A percentile compares a stretch with the other conserved stretches of the same genome.
phyloP scores from a whole-genome alignment of 495 filamentous ascomycete genomes.

The Neurospora discreta region DNA sequence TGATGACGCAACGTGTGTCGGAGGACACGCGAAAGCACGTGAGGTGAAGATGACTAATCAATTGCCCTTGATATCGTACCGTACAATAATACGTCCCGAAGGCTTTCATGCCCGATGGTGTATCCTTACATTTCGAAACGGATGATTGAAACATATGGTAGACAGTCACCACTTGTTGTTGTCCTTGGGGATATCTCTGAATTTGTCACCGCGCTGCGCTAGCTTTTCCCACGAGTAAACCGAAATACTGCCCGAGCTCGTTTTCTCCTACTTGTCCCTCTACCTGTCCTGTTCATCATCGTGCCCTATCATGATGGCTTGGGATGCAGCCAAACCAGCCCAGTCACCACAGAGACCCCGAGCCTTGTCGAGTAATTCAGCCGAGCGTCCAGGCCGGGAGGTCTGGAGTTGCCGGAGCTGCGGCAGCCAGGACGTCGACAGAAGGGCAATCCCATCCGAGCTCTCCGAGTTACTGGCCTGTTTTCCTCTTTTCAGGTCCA shows the following conservation, averaged over 20 bases:
- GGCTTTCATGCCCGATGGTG: neutral
- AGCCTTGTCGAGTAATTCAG: neutral
- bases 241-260: neutral
- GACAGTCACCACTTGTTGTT: neutral
- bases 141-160: neutral
- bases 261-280: neutral
- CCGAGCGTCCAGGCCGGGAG: neutral
- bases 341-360: neutral
- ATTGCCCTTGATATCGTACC: neutral
- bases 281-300: neutral
- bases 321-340: neutral
- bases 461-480: neutral
- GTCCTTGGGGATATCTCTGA: neutral
- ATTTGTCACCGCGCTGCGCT: neutral
- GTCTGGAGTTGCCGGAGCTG: neutral
- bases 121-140: neutral
- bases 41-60: neutral
- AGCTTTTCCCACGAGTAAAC: too few species aligned
- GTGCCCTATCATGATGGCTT: neutral
- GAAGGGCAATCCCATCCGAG: neutral
- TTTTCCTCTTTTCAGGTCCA: neutral
- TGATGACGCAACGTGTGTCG: neutral
- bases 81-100: neutral
- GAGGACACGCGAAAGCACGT: neutral
- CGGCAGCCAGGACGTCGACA: neutral